Evolutionary conservation across 352 stramenopile genomes (phyloP), one percentile per base, ranked within the genome.

Genomic region (Phytopythium vexans): DNA sequence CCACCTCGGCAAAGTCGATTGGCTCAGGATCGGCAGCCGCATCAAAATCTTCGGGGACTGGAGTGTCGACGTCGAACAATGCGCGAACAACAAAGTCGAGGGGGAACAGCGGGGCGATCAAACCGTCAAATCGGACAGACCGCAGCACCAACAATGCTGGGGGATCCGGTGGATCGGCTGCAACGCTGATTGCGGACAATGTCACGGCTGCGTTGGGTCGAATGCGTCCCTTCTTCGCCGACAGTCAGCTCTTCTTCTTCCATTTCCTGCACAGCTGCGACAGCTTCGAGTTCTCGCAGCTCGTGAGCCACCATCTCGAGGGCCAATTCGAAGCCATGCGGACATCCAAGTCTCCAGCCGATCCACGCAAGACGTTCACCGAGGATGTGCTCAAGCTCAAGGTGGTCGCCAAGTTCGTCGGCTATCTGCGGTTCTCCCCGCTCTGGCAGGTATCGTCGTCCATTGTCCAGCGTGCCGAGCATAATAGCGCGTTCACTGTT

Each of bases 241-340:
- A 90, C 39, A 88, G 86, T 40, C 77, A 90, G 62, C 68, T 80
- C 11, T 90, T 90, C 58, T 90, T 90, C 52, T 82, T 82, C 43
- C 73, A 90, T 49, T 90, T 88, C 44, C 39, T 88, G 31, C 58
- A 70, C 33, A 81, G 62, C 40, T 88, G 74, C 51, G 76, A 90
- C 52, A 85, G 75, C 55, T 83, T 74, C 53, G 60, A 77, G 42
- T 88, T 90, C 57, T 77, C 74, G 2, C 54, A 75, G 42, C 58
- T 90, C 8, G 80, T 90, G 9, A 76, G 75, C 16, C 63, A 73
- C 27, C 76, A 88, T 10, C 50, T 90, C 8, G 58, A 82, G 34
- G 55, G 60, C 16, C 68, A 88, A 35, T 85, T 90, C 32, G 41
- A 68, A 33, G 36, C 51, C 1, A 74, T 80, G 34, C 67, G 54